phyloP scores from a whole-genome alignment of 2,329 filamentous ascomycete species.

The Fusarium sp. region DNA sequence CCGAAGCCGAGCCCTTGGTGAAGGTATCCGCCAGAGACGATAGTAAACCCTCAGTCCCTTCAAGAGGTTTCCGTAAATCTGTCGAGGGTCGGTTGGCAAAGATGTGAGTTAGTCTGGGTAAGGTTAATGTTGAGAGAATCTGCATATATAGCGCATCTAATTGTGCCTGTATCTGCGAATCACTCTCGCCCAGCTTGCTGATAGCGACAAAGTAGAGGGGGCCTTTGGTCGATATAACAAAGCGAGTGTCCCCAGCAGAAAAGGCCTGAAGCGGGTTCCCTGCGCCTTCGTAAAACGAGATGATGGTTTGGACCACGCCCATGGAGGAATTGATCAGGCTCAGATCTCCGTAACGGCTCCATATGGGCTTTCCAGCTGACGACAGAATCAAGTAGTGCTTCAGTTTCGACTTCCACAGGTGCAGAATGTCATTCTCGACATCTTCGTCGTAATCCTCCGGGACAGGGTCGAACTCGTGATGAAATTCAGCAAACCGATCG shows the following conservation, averaged over 20 bases:
- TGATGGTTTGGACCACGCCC: conserved; percentile 95
- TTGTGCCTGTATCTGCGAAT: conserved; percentile 86
- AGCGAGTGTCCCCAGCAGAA: conserved; percentile 85
- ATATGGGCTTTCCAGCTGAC: conserved; percentile 96
- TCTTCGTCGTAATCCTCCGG: conserved; percentile 64
- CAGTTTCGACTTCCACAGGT: conserved; percentile 88
- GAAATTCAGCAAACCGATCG: conserved; percentile 75
- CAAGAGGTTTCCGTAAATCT: conserved; percentile 87
- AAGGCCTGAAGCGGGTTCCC: conserved; percentile 85
- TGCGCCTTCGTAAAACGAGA: conserved; percentile 91
- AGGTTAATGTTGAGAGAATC: conserved; percentile 92
- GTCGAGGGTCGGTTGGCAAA: conserved; percentile 94
- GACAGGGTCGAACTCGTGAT: conserved; percentile 82
- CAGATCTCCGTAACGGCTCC: conserved; percentile 93
- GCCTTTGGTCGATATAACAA: conserved; percentile 86
- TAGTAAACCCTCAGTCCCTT: conserved; percentile 90
- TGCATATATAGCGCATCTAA: conserved; percentile 98
- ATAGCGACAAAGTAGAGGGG: conserved; percentile 94
- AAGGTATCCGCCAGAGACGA: conserved; percentile 96
- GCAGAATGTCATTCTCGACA: conserved; percentile 69
- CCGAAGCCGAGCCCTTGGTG: conserved; percentile 89
- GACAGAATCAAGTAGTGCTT: conserved; percentile 99
- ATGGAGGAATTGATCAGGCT: conserved; percentile 93
- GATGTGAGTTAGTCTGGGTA: conserved; percentile 86
- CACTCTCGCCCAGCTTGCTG: conserved; percentile 91